Evolutionary conservation across 192 early-diverging fungal genomes (phyloP).

Genomic region (Bifiguratus adelaidae): DNA sequence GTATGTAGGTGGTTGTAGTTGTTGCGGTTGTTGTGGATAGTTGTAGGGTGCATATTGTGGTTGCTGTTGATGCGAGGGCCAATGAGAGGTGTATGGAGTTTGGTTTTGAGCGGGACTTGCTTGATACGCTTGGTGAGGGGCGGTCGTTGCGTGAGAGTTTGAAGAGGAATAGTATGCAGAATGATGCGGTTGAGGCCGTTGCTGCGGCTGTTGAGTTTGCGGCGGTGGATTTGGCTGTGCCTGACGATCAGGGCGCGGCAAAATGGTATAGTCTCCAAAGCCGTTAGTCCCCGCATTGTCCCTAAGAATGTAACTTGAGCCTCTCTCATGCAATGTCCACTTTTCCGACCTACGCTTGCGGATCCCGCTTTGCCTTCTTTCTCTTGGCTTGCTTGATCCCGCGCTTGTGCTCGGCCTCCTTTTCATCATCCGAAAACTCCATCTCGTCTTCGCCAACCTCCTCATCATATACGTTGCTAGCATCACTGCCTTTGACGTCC

Average conservation of each 20-base stretch:
- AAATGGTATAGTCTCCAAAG: no score
- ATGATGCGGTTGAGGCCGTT: constrained; percentile 1
- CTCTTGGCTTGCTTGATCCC: constrained; percentile 32
- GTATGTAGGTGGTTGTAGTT: no score
- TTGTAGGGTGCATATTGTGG: neutral
- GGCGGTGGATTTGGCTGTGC: constrained; percentile 4
- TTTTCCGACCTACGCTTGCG: no score
- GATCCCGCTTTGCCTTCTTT: no score
- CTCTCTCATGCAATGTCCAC: no score
- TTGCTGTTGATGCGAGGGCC: neutral
- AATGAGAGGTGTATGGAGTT: neutral
- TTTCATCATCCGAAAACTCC: constrained; percentile 95
- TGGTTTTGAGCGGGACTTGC: neutral
- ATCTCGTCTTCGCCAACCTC: constrained; percentile 70
- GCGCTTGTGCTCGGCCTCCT: constrained; percentile 52
- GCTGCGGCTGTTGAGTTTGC: constrained; percentile 4
- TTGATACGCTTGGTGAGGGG: neutral
- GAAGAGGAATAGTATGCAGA: neutral
- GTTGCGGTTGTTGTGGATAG: no score
- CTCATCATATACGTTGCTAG: constrained; percentile 89
- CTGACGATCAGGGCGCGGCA: no score
- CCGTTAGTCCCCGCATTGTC: no score
- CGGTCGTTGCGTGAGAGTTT: neutral
- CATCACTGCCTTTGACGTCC: constrained; percentile 75
- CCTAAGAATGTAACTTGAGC: no score